A percentile compares a stretch with the other conserved stretches of the same genome.
These are phyloP conservation scores for Sugiyamaella grinbergsii DNA, from an alignment of 1,139 yeast genomes.

Conservation along the genomic window DNA sequence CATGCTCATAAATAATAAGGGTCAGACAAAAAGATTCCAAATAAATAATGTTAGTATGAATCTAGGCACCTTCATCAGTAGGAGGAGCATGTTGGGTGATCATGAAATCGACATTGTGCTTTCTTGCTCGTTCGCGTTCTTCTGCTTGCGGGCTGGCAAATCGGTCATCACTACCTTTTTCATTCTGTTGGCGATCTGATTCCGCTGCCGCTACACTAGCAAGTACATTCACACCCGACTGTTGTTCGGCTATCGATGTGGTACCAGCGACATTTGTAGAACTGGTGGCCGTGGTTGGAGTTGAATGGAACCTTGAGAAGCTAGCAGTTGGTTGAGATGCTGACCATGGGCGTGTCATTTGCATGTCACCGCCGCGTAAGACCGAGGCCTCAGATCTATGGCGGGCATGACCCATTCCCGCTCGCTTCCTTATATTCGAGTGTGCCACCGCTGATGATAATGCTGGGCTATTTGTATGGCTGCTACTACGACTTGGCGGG, in stretches of 20 bases:
- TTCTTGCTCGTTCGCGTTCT: slow-evolving; percentile 25
- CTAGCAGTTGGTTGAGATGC: slow-evolving; percentile 13
- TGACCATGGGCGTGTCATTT: slow-evolving; percentile 16
- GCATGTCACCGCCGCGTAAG: slow-evolving; percentile 21
- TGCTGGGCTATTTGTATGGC: slow-evolving; percentile 18
- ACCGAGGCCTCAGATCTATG: slow-evolving; percentile 39
- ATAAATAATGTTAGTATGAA: slow-evolving; percentile 1
- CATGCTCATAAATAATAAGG: slow-evolving; percentile 1
- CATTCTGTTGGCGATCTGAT: slow-evolving; percentile 23
- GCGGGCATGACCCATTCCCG: slow-evolving; percentile 37
- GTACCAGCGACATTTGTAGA: slow-evolving; percentile 3
- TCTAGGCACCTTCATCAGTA: not conserved
- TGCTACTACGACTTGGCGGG: slow-evolving; percentile 21
- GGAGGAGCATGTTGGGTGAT: slow-evolving; percentile 24
- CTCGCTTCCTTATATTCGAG: slow-evolving; percentile 30
- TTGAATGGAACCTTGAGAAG: slow-evolving; percentile 18
- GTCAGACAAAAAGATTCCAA: slow-evolving; percentile 7
- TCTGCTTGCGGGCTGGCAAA: slow-evolving; percentile 17
- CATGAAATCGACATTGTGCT: slow-evolving; percentile 34
- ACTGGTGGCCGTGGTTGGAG: slow-evolving; percentile 8
- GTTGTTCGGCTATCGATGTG: slow-evolving; percentile 13
- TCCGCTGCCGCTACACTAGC: slow-evolving; percentile 31
- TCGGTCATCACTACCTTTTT: slow-evolving; percentile 9
- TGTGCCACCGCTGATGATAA: slow-evolving; percentile 31
- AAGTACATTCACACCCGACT: slow-evolving; percentile 31